Base-by-base conservation (phyloP, 2,329 filamentous ascomycete species). In the Talaromyces atroroseus region DNA sequence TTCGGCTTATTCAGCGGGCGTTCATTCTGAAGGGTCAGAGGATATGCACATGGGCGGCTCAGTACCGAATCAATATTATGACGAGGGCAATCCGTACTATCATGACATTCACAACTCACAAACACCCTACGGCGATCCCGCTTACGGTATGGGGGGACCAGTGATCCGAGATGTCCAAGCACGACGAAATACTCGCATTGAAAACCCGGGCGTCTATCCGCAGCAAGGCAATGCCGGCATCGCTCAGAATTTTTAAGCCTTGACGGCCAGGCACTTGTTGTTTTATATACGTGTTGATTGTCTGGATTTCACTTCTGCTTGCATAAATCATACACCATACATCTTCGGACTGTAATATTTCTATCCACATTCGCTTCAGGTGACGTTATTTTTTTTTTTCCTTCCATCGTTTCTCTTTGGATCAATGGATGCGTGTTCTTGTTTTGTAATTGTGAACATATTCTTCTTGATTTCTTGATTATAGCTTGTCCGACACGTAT, bases 81-180 rank as follows among this genome's bases (percentile, higher is more conserved):
- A 79, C 32, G 77, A 82, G 56, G 54, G 50, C 12, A 77, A 79
- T 56, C 77, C 78, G 29, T 85, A 85, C 68, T 82, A 83, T 63
- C 73, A 70, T 48, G 75, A 78, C 40, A 67, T 70, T 32, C 67
- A 70, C 48, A 64, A 67, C 4, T 32, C 52, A 11, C 72, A 74
- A 57, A 79, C 79, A 7, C 79, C 81, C 0, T 86, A 85, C 62
- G 80, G 78, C 8, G 77, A 80, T 58, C 77, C 77, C 51, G 74
- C 76, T 3, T 83, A 82, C 61, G 80, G 78, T 40, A 76, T 74
- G 40, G 69, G 63, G 23, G 87, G 89, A 66, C 91, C 94, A 1
- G 83, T 99, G 52, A 96, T 99, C 62, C 85, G 92, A 56, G 94
- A 99, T 71, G 94, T 97, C 62, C 87, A 88, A 61, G 94, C 94